Evolutionary conservation across 1,284 basidiomycete species (phyloP), one percentile per base, ranked within the genome.

Genomic region (Xanthoconium separans): DNA sequence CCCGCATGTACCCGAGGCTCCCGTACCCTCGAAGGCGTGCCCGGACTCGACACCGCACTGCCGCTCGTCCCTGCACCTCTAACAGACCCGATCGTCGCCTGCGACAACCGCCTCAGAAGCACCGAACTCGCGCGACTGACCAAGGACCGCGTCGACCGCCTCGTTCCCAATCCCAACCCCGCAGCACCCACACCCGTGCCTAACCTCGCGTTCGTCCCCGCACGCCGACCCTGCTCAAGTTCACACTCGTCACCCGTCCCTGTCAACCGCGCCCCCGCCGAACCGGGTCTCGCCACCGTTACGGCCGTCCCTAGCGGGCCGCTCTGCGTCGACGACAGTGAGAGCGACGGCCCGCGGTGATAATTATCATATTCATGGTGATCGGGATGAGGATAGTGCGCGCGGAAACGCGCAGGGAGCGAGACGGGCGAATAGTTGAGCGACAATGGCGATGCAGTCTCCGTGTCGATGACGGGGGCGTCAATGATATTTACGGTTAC

Each of bases 111-210:
- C 15, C 59, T 57, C 22, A 65, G 42, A n/a, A 69, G 51, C 6
- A 67, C 53, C 41, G 66, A 68, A 18, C 68, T 63, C 20, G 61
- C 66, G 15, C 61, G 60, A 8, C 65, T 68, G 22, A 67, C 58
- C 37, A 64, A 56, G 37, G 66, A 70, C 8, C 41, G 41, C 8
- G 45, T 39, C 1, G 60, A 46, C 12, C 55, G 24, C 24, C 24
- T 24, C 24, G 24, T 34, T 36, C 22, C 33, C 3, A 20, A 15
- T 6, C 11, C 27, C 29, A 41, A 27, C 24, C 13, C 9, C 36
- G 44, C 36, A 3, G 6, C 24, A 24, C 24, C 24, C 6, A 6
- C 24, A 24, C 24, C 24, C 24, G 24, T 6, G 24, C 24, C 24
- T 6, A 24, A 24, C 24, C 24, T 24, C 24, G 24, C 6, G 6